A percentile compares a stretch with the other conserved stretches of the same genome.
Conservation (phyloP, 1,284 basidiomycete species). For the Boletus smithii region DNA sequence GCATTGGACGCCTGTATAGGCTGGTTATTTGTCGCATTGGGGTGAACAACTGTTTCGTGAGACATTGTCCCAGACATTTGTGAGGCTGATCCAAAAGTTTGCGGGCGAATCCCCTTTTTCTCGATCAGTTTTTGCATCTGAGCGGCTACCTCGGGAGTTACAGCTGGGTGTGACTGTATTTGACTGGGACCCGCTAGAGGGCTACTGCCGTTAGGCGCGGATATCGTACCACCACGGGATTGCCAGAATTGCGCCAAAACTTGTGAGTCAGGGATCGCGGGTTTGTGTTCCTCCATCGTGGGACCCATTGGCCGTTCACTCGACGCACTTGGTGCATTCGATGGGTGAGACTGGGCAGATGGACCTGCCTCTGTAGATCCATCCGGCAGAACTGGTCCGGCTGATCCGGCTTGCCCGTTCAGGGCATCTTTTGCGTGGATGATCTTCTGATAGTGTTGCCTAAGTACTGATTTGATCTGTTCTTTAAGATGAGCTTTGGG, state of each 20-base stretch:
- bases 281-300: conserved; percentile 25
- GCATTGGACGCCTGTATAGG: conserved; percentile 1
- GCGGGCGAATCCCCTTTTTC: conserved; percentile 30
- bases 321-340: conserved; percentile 2
- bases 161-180: conserved; percentile 3
- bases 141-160: conserved; percentile 31
- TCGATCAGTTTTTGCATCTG: conserved; percentile 56
- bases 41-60: conserved; percentile 11
- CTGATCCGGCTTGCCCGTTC: conserved; percentile 3
- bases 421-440: conserved; percentile 11
- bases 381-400: conserved; percentile 6
- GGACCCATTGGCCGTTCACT: conserved; percentile 9
- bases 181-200: conserved; percentile 14
- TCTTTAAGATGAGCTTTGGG: conserved; percentile 3
- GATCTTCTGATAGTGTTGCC: conserved; percentile 18
- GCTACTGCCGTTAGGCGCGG: not conserved
- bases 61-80: conserved; percentile 9
- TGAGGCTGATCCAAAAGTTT: conserved; percentile 8
- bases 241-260: conserved; percentile 28
- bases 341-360: conserved; percentile 13
- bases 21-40: conserved; percentile 7
- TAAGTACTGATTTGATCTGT: conserved; percentile 18
- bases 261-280: conserved; percentile 19
- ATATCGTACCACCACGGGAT: conserved; percentile 22
- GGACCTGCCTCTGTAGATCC: conserved; percentile 7